These are phyloP conservation scores for Hawksworthiomyces lignivorus DNA, from an alignment of 2,329 filamentous ascomycete genomes.

Conservation along the genomic window DNA sequence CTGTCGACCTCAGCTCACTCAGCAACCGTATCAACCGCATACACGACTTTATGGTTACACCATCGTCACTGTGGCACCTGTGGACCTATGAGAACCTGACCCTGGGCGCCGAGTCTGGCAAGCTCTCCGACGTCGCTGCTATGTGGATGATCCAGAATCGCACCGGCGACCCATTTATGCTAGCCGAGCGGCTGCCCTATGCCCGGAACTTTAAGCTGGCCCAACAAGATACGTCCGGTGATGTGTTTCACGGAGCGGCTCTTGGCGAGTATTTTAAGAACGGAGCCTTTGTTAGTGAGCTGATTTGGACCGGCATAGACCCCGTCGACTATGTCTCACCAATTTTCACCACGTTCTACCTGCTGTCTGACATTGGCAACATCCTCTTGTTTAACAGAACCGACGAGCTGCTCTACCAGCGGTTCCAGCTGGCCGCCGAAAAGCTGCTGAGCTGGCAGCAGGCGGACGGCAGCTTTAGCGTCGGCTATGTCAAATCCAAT, in stretches of 20 bases:
- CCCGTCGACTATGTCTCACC: constrained; percentile 10
- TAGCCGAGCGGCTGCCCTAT: constrained; percentile 9
- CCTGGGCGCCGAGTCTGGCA: constrained; percentile 11
- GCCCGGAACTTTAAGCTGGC: constrained; percentile 11
- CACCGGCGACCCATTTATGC: constrained; percentile 7
- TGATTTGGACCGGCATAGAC: constrained; percentile 5
- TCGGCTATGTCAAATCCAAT: constrained; percentile 10
- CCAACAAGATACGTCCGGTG: constrained; percentile 9
- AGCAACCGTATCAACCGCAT: constrained; percentile 10
- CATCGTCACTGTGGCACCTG: constrained; percentile 6
- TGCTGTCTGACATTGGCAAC: constrained; percentile 8
- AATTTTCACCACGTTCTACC: constrained; percentile 10
- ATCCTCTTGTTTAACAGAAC: constrained; percentile 9
- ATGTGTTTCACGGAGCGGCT: constrained; percentile 5
- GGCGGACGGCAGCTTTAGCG: constrained; percentile 8
- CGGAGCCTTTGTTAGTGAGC: constrained; percentile 7
- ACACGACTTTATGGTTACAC: constrained; percentile 11
- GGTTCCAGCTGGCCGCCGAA: constrained; percentile 9
- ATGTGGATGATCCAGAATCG: constrained; percentile 11
- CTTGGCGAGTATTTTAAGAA: constrained; percentile 9
- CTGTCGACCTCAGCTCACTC: constrained; percentile 6
- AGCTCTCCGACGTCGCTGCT: constrained; percentile 9
- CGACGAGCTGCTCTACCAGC: background rate
- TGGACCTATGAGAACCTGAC: constrained; percentile 6
- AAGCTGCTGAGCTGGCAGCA: constrained; percentile 12